A percentile compares a stretch with the other conserved stretches of the same genome.
phyloP scores from a whole-genome alignment of 1,139 yeast genomes.

The Scheffersomyces illinoinensis region DNA sequence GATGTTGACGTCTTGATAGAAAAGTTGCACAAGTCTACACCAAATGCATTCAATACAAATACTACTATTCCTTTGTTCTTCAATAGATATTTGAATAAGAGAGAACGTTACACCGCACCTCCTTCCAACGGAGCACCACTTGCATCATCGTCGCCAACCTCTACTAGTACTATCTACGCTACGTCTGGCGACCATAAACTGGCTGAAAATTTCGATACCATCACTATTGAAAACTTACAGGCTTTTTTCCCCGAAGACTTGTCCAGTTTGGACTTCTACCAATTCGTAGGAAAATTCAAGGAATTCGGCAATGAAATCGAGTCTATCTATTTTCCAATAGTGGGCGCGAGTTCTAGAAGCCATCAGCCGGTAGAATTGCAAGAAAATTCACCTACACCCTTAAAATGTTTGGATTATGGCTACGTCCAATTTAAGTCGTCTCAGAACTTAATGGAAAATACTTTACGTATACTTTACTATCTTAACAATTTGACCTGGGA shows the following conservation, averaged over 20 bases:
- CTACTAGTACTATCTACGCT: background rate
- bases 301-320: slow-evolving; percentile 40
- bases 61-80: slow-evolving; percentile 12
- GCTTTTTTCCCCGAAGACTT: slow-evolving; percentile 26
- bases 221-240: slow-evolving; percentile 47
- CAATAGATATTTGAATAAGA: slow-evolving; percentile 15
- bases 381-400: slow-evolving; percentile 3
- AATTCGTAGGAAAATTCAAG: slow-evolving; percentile 32
- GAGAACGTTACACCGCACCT: slow-evolving; percentile 16
- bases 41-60: slow-evolving; percentile 39
- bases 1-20: slow-evolving; percentile 36
- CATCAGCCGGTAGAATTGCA: slow-evolving; percentile 12
- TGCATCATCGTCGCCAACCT: slow-evolving; percentile 4
- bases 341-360: slow-evolving; percentile 4
- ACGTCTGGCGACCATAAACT: background rate
- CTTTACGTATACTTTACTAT: slow-evolving; percentile 33
- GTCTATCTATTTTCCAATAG: slow-evolving; percentile 45
- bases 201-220: slow-evolving; percentile 27
- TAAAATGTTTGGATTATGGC: slow-evolving; percentile 28
- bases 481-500: slow-evolving; percentile 28
- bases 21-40: slow-evolving; percentile 16
- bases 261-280: slow-evolving; percentile 17
- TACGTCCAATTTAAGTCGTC: slow-evolving; percentile 28
- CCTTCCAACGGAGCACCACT: slow-evolving; percentile 22
- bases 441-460: slow-evolving; percentile 16